These are phyloP conservation scores for Trichoderma cornu-damae DNA, from an alignment of 2,329 filamentous ascomycete genomes.

Conservation along the genomic window DNA sequence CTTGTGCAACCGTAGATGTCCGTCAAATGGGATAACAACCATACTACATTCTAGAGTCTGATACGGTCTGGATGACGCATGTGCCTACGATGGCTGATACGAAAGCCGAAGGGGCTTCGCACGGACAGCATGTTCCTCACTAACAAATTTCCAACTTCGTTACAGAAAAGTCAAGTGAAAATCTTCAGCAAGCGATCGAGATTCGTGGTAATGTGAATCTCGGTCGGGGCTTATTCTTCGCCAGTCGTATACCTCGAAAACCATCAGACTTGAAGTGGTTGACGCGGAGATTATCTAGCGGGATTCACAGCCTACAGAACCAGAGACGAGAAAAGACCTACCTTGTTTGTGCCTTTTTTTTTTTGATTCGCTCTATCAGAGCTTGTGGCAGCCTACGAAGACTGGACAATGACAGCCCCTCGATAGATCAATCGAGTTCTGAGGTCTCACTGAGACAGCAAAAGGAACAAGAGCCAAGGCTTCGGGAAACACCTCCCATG, in stretches of 20 bases:
- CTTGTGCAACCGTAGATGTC: no score
- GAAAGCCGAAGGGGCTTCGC: not conserved
- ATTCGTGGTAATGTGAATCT: conserved; percentile 45
- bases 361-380: not conserved
- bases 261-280: conserved; percentile 63
- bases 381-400: conserved; percentile 8
- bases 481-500: conserved; percentile 73
- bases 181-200: conserved; percentile 72
- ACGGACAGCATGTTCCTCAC: conserved; percentile 62
- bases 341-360: conserved; percentile 2
- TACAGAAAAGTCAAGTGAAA: conserved; percentile 54
- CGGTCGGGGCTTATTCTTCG: conserved; percentile 64
- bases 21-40: no score
- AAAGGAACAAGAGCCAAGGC: conserved; percentile 26
- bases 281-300: conserved; percentile 89
- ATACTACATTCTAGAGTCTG: no score
- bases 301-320: conserved; percentile 27
- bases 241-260: conserved; percentile 91
- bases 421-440: conserved; percentile 10
- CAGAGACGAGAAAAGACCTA: not conserved
- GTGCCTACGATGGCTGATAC: no score
- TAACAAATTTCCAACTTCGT: conserved; percentile 79
- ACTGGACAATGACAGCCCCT: conserved; percentile 8
- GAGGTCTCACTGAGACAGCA: conserved; percentile 11
- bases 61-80: no score